Evolutionary conservation across 1,284 basidiomycete genomes (phyloP).

Genomic region (Cryptococcus depauperatus): DNA sequence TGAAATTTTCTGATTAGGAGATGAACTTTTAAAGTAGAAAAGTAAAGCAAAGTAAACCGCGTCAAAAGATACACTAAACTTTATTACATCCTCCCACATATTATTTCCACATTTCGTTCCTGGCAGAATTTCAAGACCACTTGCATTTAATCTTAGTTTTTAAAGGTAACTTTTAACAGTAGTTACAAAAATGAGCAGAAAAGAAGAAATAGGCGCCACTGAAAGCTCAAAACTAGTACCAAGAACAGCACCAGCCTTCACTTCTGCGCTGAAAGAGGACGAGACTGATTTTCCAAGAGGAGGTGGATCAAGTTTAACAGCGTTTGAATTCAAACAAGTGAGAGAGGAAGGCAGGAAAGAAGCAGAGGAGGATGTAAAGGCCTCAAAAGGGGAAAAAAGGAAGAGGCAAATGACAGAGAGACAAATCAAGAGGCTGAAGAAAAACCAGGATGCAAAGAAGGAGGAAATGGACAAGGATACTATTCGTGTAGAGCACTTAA

Average conservation of each 20-base stretch:
- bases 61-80: not conserved
- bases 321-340: slow-evolving; percentile 80
- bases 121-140: slow-evolving; percentile 6
- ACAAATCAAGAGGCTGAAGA: slow-evolving; percentile 45
- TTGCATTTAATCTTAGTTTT: not conserved
- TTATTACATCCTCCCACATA: not conserved
- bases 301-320: slow-evolving; percentile 62
- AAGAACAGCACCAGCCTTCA: slow-evolving; percentile 38
- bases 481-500: slow-evolving; percentile 71
- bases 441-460: slow-evolving; percentile 51
- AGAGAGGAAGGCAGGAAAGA: slow-evolving; percentile 77
- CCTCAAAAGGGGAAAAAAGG: slow-evolving; percentile 32
- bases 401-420: slow-evolving; percentile 29
- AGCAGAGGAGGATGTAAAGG: slow-evolving; percentile 56
- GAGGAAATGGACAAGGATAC: slow-evolving; percentile 40
- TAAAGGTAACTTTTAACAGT: not conserved
- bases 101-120: not conserved
- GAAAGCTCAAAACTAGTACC: slow-evolving; percentile 11
- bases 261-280: slow-evolving; percentile 51
- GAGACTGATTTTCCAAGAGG: slow-evolving; percentile 94
- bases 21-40: not conserved
- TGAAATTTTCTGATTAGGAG: not conserved
- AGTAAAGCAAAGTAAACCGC: slow-evolving; percentile 1
- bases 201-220: slow-evolving; percentile 4
- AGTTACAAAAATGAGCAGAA: slow-evolving; percentile 1